Evolutionary conservation across 2,329 filamentous ascomycete species (phyloP), one percentile per base, ranked within the genome.

Genomic region (Ascochyta rabiei): DNA sequence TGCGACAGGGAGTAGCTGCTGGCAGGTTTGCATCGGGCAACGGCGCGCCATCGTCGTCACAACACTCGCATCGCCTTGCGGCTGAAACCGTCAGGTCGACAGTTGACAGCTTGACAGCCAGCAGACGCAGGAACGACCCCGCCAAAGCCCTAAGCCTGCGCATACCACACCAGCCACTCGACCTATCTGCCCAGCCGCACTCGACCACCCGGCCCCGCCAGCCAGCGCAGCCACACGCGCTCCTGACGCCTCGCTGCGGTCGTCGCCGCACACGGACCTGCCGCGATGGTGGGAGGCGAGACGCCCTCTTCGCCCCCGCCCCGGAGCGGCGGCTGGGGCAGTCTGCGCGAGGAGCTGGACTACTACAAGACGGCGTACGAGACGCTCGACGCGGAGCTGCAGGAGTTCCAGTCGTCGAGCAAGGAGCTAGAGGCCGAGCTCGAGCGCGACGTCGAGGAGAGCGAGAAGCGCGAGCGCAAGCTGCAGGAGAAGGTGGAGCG

Each of bases 291-390:
- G 21, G 59, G 53, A 49, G 67, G 63, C 59, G 65, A 69, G 33
- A 59, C 60, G 35, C 64, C 69, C 13, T 70, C 72, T 34, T 74
- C 73, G 57, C 71, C 73, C 28, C 64, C 66, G 43, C 71, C 69
- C 31, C 64, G 68, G 34, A 57, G 63, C 46, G 66, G 63, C 34
- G 65, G 66, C 39, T 73, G 72, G 64, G 59, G 43, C 52, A 74
- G 63, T 57, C 63, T 79, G 62, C 88, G 92, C 71, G 90, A 95
- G 71, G 89, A 93, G 58, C 82, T 99, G 47, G 84, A 88, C 54
- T 97, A 95, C 84, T 99, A 98, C 85, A 99, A 99, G 81, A 79
- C 86, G 48, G 93, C 98, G 75, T 98, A 98, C 79, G 92, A 96
- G 77, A 87, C 91, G 73, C 84, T 99, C 33, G 95, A 97, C 77